These are phyloP conservation scores for Lenwebbia sp. DNA, from an alignment of 345 rosid species.

Conservation along the genomic window DNA sequence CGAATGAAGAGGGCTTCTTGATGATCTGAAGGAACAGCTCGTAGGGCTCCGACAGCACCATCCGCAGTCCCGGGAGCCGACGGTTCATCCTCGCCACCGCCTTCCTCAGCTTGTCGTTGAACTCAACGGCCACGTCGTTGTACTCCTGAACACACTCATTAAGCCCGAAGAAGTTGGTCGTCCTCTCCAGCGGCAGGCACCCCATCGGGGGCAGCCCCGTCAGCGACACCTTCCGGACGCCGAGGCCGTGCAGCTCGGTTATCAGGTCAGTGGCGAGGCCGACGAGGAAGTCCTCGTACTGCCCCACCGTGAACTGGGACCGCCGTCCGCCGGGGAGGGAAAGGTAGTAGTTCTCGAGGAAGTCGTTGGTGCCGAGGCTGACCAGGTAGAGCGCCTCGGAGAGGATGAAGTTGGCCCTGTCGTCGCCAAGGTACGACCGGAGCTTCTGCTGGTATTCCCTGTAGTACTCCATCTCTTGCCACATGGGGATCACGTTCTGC, in stretches of 20 bases:
- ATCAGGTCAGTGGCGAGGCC: conserved; percentile 24
- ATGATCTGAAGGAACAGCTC: conserved; percentile 24
- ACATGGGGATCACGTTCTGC: conserved; percentile 58
- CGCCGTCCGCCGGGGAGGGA: conserved; percentile 14
- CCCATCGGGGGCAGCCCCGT: conserved; percentile 68
- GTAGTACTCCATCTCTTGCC: conserved; percentile 46
- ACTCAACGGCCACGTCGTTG: conserved; percentile 36
- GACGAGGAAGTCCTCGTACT: conserved; percentile 37
- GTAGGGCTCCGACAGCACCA: conserved; percentile 24
- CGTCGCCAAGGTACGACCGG: conserved; percentile 25
- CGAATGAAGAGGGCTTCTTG: conserved; percentile 20
- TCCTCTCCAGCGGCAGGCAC: conserved; percentile 56
- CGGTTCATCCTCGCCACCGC: conserved; percentile 25
- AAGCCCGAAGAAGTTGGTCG: conserved; percentile 21
- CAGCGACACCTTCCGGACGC: conserved; percentile 41
- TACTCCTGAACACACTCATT: conserved; percentile 22
- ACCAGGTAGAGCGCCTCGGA: conserved; percentile 28
- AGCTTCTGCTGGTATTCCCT: conserved; percentile 35
- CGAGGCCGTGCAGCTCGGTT: conserved; percentile 23
- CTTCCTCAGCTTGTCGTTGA: conserved; percentile 28
- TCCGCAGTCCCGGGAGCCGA: conserved; percentile 31
- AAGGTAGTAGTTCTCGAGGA: conserved; percentile 48
- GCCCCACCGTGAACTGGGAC: conserved; percentile 15
- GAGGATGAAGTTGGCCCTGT: conserved; percentile 16
- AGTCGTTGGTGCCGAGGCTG: conserved; percentile 64